Evolutionary conservation across 2,329 filamentous ascomycete species (phyloP).

Genomic region (Gaeumannomyces sp.): DNA sequence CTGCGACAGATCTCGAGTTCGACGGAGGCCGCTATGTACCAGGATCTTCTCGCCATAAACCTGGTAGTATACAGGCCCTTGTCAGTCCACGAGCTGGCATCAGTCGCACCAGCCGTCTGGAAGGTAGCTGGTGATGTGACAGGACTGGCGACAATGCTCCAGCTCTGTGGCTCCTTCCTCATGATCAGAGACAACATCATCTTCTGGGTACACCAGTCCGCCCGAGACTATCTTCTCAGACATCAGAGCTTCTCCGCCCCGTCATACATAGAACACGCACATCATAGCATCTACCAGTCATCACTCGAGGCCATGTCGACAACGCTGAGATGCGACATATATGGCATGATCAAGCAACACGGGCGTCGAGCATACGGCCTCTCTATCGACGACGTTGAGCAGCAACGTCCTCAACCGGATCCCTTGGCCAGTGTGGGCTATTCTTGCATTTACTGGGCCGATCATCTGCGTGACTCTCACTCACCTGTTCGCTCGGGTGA

Average conservation of each 20-base stretch:
- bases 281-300: too few relatives aligned
- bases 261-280: constrained; percentile 21
- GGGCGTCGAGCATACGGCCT: constrained; percentile 11
- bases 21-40: too few relatives aligned
- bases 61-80: too few relatives aligned
- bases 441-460: constrained; percentile 28
- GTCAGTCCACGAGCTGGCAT: too few relatives aligned
- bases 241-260: constrained; percentile 13
- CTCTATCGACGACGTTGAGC: constrained; percentile 17
- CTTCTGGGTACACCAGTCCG: constrained; percentile 36
- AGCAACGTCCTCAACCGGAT: constrained; percentile 17
- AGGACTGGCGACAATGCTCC: too few relatives aligned
- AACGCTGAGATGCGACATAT: constrained; percentile 30
- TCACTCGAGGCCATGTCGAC: constrained; percentile 18
- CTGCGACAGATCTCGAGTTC: too few relatives aligned
- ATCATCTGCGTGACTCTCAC: constrained; percentile 21
- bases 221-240: constrained; percentile 32
- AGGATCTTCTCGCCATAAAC: too few relatives aligned
- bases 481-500: neutral
- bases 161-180: constrained; percentile 32
- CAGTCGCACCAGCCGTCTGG: too few relatives aligned
- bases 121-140: too few relatives aligned
- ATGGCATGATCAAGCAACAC: constrained; percentile 18
- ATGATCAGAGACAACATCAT: constrained; percentile 24
- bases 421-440: constrained; percentile 24